Percentiles rank a stretch among this genome's conserved stretches.
These are phyloP conservation scores for Raphanus sativus DNA, from an alignment of 345 rosid genomes.

Conservation along the genomic window DNA sequence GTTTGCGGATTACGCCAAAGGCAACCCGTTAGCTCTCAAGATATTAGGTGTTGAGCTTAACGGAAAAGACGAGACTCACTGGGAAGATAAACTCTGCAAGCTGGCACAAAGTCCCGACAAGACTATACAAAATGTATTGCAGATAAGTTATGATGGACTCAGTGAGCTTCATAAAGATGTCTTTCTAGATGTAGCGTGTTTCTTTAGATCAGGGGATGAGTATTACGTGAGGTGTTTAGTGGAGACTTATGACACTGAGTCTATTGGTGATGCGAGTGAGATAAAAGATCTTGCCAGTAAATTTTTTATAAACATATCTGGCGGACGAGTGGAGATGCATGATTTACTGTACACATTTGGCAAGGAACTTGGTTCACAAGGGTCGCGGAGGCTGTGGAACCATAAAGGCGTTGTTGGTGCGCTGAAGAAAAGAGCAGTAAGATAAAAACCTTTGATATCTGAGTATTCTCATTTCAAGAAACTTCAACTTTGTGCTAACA, in stretches of 20 bases:
- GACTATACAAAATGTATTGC: constrained; percentile 18
- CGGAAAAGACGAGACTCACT: neutral
- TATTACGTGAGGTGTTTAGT: constrained; percentile 9
- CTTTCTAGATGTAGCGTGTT: constrained; percentile 46
- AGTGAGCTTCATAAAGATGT: neutral
- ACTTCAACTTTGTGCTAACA: too few relatives aligned
- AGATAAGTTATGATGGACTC: constrained; percentile 38
- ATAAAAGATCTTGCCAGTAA: constrained; percentile 31
- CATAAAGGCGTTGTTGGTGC: neutral
- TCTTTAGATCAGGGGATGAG: constrained; percentile 27
- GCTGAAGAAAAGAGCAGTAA: constrained; percentile 8
- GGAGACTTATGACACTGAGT: constrained; percentile 13
- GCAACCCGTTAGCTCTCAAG: constrained; percentile 44
- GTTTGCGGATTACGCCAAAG: constrained; percentile 31
- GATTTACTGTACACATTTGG: constrained; percentile 39
- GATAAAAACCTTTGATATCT: neutral
- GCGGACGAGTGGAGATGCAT: constrained; percentile 33
- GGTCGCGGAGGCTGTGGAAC: neutral
- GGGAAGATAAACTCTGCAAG: constrained; percentile 23
- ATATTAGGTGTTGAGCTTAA: constrained; percentile 28
- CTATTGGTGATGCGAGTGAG: neutral
- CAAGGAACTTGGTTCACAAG: constrained; percentile 22
- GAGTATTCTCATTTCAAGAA: too few relatives aligned
- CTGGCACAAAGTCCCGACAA: constrained; percentile 12
- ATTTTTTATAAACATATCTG: constrained; percentile 20